Evolutionary conservation across 768 basidiomycete species (phyloP), one percentile per base, ranked within the genome.

Genomic region (Mycena venus): DNA sequence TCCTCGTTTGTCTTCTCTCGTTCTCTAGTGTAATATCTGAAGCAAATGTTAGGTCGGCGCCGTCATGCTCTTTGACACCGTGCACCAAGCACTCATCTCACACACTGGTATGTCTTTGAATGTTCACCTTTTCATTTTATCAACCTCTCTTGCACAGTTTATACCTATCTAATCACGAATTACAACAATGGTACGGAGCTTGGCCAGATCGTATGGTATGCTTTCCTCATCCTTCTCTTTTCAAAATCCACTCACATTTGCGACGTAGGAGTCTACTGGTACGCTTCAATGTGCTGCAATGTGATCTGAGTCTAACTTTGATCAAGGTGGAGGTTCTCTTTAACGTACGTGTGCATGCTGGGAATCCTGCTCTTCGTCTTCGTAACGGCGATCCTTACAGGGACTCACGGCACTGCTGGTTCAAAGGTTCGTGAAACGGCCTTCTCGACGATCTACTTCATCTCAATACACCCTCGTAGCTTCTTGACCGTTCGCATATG

Each of bases 71-170:
- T 88, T 87, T 61, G 91, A 92, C 72, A 89, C 88, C 0, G 73
- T 86, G 0, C 90, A 91, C 73, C 91, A 92, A 75, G 83, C 80
- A 1, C 78, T 91, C 32, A 90, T 92, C 70, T 85, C 88, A 0
- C 90, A 92, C 72, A 84, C 86, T 4, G 79, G 91, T 87, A 77
- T 62, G 83, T 76, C 1, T 23, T 15, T 7, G 59, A 69, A 51
- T 47, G 58, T 27, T 3, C 17, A 17, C 1, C 38, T 49, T 71
- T 23, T 47, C 36, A 10, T 63, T 14, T 27, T 11, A 25, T 7
- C 31, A 6, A 27, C 29, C 7, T 34, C 68, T 49, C 27, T 17
- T 36, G 32, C 19, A 9, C 63, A 91, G 90, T 86, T 25, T 91
- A 90, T 68, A 83, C 82, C 7, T 91, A 90, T 75, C 75, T 86